Conservation (phyloP, 164 flowering plant species). For the Tinospora cordifolia region DNA sequence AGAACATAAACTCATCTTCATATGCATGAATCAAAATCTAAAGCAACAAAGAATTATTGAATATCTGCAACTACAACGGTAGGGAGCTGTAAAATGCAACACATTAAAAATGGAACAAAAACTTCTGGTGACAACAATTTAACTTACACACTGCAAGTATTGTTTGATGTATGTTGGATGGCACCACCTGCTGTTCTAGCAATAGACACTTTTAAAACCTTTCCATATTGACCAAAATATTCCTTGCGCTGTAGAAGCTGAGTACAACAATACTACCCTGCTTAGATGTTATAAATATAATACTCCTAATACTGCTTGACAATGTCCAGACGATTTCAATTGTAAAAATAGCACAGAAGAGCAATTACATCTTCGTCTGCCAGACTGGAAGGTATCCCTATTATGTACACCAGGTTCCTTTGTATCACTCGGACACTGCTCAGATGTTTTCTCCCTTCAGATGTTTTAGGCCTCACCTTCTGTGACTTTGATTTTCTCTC, state of each 20-base stretch:
- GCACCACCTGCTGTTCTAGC: slow-evolving; percentile 82
- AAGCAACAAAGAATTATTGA: neutral
- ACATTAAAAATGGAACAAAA: neutral
- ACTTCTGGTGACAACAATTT: neutral
- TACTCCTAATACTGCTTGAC: neutral
- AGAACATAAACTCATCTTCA: neutral
- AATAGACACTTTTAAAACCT: slow-evolving; percentile 84
- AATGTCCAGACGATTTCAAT: neutral
- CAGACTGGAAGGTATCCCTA: slow-evolving; percentile 79
- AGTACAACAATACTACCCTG: slow-evolving; percentile 10
- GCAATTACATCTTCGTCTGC: slow-evolving; percentile 79
- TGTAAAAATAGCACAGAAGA: slow-evolving; percentile 17
- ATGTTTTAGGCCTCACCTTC: slow-evolving; percentile 60
- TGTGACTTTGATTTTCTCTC: slow-evolving; percentile 72
- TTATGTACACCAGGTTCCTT: slow-evolving; percentile 82
- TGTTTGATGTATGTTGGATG: slow-evolving; percentile 77
- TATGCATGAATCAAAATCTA: neutral
- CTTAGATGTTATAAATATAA: neutral
- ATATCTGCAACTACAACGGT: neutral
- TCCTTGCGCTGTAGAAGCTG: slow-evolving; percentile 87
- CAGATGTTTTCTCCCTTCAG: slow-evolving; percentile 86
- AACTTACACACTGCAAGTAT: slow-evolving; percentile 96
- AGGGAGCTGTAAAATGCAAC: neutral
- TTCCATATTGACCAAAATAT: slow-evolving; percentile 95
- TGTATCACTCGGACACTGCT: slow-evolving; percentile 88